These are phyloP conservation scores for Cercophora sp. DNA, from an alignment of 495 filamentous ascomycete species.

Conservation along the genomic window DNA sequence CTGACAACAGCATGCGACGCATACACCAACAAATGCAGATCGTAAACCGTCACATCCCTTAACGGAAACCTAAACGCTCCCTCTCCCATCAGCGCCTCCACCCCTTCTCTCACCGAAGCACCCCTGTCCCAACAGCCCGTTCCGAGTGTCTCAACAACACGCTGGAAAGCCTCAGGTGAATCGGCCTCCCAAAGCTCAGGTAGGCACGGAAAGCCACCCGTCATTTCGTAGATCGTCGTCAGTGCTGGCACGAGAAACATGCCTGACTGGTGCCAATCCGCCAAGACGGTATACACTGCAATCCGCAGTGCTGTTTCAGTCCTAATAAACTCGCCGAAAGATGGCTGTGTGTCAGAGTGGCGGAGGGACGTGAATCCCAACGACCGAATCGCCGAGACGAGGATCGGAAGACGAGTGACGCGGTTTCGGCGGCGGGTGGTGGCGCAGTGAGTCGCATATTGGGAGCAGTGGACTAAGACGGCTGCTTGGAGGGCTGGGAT, in stretches of 20 bases:
- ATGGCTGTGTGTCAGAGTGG: too few relatives aligned
- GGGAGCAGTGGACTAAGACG: slow-evolving; percentile 6
- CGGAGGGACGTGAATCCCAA: slow-evolving; percentile 11
- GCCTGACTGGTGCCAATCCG: slow-evolving; percentile 16
- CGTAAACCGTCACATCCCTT: not conserved
- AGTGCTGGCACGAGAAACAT: slow-evolving; percentile 1
- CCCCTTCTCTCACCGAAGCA: not conserved
- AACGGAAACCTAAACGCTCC: not conserved
- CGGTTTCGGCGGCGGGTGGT: not conserved
- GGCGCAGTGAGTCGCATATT: slow-evolving; percentile 2
- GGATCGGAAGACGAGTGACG: not conserved
- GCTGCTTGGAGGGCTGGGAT: slow-evolving; percentile 15
- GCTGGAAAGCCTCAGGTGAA: slow-evolving; percentile 1
- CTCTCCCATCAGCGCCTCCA: slow-evolving; percentile 18
- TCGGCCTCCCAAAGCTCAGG: slow-evolving; percentile 14
- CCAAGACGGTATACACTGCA: slow-evolving; percentile 2
- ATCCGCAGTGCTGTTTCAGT: too few relatives aligned
- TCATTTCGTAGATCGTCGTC: slow-evolving; percentile 10
- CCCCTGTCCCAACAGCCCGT: slow-evolving; percentile 1
- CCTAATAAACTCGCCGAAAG: too few relatives aligned
- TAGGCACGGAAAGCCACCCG: slow-evolving; percentile 4
- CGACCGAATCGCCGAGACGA: slow-evolving; percentile 6
- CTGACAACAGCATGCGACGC: not conserved
- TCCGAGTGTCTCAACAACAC: slow-evolving; percentile 1
- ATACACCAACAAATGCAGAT: not conserved